Evolutionary conservation across 192 early-diverging fungal species (phyloP).

Genomic region (Backusella luteola): DNA sequence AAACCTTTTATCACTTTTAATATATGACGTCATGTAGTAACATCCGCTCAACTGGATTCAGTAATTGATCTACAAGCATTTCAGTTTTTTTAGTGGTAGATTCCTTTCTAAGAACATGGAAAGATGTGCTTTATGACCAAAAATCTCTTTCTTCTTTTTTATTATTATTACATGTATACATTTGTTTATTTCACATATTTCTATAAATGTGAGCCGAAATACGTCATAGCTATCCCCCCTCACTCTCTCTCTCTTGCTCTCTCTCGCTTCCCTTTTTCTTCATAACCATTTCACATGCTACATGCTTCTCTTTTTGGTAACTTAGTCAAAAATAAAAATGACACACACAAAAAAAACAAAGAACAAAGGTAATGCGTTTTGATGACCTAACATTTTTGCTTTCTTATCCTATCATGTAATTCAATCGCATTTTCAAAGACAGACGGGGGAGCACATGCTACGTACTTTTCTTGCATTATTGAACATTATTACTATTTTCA

Average conservation of each 20-base stretch:
- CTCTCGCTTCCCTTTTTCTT: not conserved
- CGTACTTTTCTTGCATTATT: not conserved
- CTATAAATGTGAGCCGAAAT: not conserved
- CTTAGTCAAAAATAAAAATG: slow-evolving; percentile 1
- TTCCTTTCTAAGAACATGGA: not conserved
- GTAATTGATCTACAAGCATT: slow-evolving; percentile 1
- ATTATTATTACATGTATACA: not conserved
- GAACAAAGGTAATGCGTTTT: not conserved
- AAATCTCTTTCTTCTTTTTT: not conserved
- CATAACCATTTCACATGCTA: not conserved
- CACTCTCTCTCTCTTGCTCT: not conserved
- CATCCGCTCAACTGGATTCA: not conserved
- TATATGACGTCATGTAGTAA: slow-evolving; percentile 3
- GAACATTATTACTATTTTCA: not conserved
- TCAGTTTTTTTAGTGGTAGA: not conserved
- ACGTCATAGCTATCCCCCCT: not conserved
- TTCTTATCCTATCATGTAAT: not conserved
- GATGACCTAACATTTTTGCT: not conserved
- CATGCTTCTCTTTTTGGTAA: not conserved
- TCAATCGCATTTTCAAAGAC: not conserved
- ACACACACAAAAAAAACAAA: not conserved
- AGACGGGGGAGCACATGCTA: not conserved
- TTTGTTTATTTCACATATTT: not conserved
- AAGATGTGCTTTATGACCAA: not conserved
- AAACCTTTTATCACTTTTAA: not conserved